Base-by-base conservation (phyloP, 352 stramenopile species). In the Phytophthora citricola region DNA sequence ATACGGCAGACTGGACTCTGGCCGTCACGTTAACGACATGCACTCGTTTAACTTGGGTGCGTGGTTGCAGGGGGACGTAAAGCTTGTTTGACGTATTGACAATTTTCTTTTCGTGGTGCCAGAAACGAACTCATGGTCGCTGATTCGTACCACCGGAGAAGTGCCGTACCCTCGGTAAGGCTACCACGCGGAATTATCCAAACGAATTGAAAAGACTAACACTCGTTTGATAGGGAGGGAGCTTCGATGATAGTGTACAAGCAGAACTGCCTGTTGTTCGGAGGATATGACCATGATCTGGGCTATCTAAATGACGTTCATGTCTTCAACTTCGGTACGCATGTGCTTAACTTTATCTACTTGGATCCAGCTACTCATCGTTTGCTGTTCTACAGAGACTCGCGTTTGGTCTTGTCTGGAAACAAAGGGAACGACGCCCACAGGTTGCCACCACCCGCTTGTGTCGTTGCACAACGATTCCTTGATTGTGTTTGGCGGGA, bases 221-320 rank as follows among this genome's bases (percentile, higher is more conserved):
- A 14, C 17, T 48, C 53, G 5, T 2, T 58, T 41, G 5, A 31
- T 59, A 95, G 87, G n/a, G 92, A 95, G 36, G 86, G 73, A 29
- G 97, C 95, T 12, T 97, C 90, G 17, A 88, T 98, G 52, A 83
- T 98, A 17, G 85, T 97, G 52, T 78, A 94, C 68, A 96, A 98
- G 52, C 86, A 89, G 48, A 98, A 90, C 68, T 97, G 85, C 45
- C 66, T 99, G 60, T 75, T 99, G 10, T 99, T 98, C 76, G 97
- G 97, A 14, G 97, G 97, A 14, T 97, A 99, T 75, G 97, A 99
- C 68, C 96, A 97, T 3, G 98, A 96, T 6, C 73, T 77, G 39
- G 69, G 96, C 14, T 97, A 99, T 68, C 77, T 99, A 24, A 97
- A 98, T 38, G 96, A 99, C 66, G 93, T 98, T 2, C 92, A 99